Conservation (phyloP, 371 early-diverging fungal genomes). For the Aphelidium insulamus region DNA sequence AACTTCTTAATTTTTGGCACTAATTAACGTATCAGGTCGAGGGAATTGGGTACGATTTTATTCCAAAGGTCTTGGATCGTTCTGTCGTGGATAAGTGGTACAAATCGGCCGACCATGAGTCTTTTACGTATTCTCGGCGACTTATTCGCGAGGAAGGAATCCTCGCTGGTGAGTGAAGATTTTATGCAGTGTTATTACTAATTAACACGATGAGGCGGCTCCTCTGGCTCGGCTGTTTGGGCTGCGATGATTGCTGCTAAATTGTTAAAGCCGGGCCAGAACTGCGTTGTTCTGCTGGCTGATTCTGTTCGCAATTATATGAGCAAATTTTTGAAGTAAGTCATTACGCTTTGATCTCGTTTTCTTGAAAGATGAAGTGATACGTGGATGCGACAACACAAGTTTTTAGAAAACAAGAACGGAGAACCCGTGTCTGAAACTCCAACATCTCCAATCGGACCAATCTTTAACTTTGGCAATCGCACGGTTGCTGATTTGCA, state of each 20-base stretch:
- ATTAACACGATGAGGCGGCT: slow-evolving; percentile 43
- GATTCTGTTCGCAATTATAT: slow-evolving; percentile 96
- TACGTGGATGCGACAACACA: slow-evolving; percentile 74
- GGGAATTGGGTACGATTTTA: slow-evolving; percentile 94
- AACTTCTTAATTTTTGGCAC: slow-evolving; percentile 5
- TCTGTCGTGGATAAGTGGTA: slow-evolving; percentile 70
- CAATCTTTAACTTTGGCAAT: slow-evolving; percentile 27
- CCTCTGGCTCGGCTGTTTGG: slow-evolving; percentile 77
- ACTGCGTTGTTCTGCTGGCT: slow-evolving; percentile 76
- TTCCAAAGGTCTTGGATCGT: slow-evolving; percentile 74
- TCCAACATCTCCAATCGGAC: background rate
- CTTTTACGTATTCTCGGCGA: slow-evolving; percentile 81
- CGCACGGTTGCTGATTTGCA: slow-evolving; percentile 59
- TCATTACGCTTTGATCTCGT: background rate
- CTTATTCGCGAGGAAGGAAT: slow-evolving; percentile 90
- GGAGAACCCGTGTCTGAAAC: slow-evolving; percentile 4
- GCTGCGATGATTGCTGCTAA: slow-evolving; percentile 67
- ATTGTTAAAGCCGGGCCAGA: slow-evolving; percentile 56
- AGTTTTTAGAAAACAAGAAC: slow-evolving; percentile 34
- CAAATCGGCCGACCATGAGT: slow-evolving; percentile 78
- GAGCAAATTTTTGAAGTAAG: slow-evolving; percentile 52
- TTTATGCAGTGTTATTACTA: background rate
- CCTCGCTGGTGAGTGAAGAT: slow-evolving; percentile 20
- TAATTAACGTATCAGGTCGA: slow-evolving; percentile 54
- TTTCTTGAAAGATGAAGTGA: slow-evolving; percentile 71